Evolutionary conservation across 2,329 filamentous ascomycete species (phyloP).

Genomic region (Orbilia blumenaviensis): DNA sequence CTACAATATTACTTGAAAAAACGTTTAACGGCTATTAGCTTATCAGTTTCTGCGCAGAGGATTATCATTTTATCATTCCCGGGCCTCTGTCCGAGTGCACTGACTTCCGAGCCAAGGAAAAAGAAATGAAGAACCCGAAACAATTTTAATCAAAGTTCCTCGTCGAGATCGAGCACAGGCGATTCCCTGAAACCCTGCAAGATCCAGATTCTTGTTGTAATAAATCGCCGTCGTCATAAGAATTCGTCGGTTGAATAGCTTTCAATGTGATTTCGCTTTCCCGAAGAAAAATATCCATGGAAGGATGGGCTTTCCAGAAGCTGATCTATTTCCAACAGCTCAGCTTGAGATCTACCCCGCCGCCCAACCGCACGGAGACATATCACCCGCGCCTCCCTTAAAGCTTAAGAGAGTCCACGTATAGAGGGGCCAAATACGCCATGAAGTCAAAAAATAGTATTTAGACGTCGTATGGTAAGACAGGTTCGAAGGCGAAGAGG

Average conservation of each 20-base stretch:
- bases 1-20: constrained; percentile 26
- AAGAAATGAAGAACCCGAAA: constrained; percentile 9
- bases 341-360: constrained; percentile 37
- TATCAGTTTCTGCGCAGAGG: constrained; percentile 28
- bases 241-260: background rate
- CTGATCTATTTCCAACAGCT: constrained; percentile 32
- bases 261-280: background rate
- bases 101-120: constrained; percentile 21
- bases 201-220: constrained; percentile 41
- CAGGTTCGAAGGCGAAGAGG: background rate
- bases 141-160: constrained; percentile 36
- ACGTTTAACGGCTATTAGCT: constrained; percentile 48
- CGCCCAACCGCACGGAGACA: constrained; percentile 46
- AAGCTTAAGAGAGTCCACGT: constrained; percentile 7
- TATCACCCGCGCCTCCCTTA: constrained; percentile 24
- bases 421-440: constrained; percentile 30
- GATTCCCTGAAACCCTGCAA: constrained; percentile 47
- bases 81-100: constrained; percentile 5
- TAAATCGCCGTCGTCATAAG: constrained; percentile 6
- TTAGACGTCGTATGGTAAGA: background rate
- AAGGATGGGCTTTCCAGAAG: constrained; percentile 36
- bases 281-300: constrained; percentile 17
- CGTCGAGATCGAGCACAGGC: constrained; percentile 35
- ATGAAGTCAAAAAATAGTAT: constrained; percentile 23
- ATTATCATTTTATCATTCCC: background rate